Evolutionary conservation across 1,139 yeast species (phyloP), one percentile per base, ranked within the genome.

Genomic region (Zygoascus meyerae): DNA sequence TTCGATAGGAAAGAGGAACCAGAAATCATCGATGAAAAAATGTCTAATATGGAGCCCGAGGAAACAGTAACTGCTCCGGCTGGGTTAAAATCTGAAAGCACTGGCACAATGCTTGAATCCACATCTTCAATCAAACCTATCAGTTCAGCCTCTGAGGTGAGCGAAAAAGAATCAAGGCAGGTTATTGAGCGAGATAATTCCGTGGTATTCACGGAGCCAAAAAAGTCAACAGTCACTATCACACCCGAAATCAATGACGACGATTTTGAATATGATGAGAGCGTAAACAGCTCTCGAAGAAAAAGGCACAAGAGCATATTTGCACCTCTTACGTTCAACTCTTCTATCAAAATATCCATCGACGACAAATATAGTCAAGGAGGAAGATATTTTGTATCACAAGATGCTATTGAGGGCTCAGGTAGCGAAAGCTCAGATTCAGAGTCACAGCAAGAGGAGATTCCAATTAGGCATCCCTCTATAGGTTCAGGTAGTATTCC

Each of bases 331-430:
- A 73, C 76, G 38, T 87, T 87, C 65, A 85, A 86, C 56, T 94
- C 95, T 0, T 75, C 81, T 32, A 86, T 86, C 45, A 80, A 80
- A 52, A 77, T 79, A 44, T 80, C 78, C 51, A 81, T 87, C 26
- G 95, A 87, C 61, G 80, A 85, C 48, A 87, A 87, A 58, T 87
- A 87, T 57, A 83, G 86, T 6, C 77, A 77, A 56, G 96, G 96
- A 5, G 96, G 96, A 2, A 83, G 86, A 58, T 87, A 83, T 58
- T 86, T 81, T 59, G 86, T 81, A 18, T 58, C 61, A 1, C 58
- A 54, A n/a, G 26, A 21, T 4, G 26, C 7, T 4, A 21, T 21
- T 21, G 60, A 60, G 0, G 59, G 55, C 11, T 59, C 55, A 5
- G 58, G 55, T 11, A 55, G 52, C 9, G 62, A 49, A 4, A 53